These are phyloP conservation scores for Curvularia eragrostidis DNA, from an alignment of 2,329 filamentous ascomycete genomes.

Conservation along the genomic window DNA sequence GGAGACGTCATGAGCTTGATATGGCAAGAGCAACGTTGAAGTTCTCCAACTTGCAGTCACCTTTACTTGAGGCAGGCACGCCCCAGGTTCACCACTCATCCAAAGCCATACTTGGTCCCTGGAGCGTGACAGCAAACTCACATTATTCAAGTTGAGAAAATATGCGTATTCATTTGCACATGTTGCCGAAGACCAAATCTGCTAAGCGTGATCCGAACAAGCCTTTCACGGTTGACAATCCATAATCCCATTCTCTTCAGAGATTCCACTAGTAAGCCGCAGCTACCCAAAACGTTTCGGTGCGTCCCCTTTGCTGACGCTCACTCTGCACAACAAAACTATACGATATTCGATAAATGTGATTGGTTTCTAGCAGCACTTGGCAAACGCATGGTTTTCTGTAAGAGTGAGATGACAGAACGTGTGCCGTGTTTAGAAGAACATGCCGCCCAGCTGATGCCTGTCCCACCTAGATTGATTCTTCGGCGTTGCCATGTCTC, in stretches of 20 bases:
- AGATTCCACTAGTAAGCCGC: not conserved
- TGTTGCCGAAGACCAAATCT: too few species aligned
- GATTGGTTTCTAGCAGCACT: not conserved
- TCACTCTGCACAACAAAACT: not conserved
- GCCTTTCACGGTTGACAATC: not conserved
- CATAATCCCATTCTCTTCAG: not conserved
- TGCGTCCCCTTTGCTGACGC: not conserved
- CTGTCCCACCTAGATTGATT: too few species aligned
- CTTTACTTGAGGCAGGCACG: not conserved
- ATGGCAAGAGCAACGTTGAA: conserved; percentile 3
- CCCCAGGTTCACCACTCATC: too few species aligned
- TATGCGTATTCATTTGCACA: too few species aligned
- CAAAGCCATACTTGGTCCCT: not conserved
- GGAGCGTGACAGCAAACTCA: not conserved
- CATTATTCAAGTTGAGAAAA: not conserved
- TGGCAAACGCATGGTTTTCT: not conserved
- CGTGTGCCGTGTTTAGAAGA: not conserved
- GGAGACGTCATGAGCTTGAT: conserved; percentile 1
- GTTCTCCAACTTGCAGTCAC: not conserved
- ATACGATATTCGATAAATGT: not conserved
- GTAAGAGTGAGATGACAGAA: not conserved
- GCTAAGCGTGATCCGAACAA: not conserved
- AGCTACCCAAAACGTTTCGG: not conserved
- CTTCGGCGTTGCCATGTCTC: too few species aligned
- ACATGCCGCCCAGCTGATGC: too few species aligned